Base-by-base conservation (phyloP, 768 basidiomycete genomes). In the Gloeostereum incarnatum region DNA sequence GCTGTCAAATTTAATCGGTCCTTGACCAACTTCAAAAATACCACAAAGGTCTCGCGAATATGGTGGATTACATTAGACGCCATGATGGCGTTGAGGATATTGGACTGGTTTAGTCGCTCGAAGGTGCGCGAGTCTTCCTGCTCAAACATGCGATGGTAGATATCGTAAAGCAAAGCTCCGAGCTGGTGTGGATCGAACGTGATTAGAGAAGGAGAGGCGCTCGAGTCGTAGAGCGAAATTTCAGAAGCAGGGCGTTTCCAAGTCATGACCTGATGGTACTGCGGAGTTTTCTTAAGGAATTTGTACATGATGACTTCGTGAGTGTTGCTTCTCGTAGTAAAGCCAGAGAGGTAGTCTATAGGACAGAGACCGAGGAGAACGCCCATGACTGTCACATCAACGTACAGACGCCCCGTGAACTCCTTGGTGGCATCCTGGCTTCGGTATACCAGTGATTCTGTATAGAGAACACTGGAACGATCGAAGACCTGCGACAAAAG, bases 361-460 rank as follows among this genome's bases (percentile, higher is more conserved):
- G 73, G 71, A 11, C 49, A 46, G 5, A 74, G 32, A 23, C 66
- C 69, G 7, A 73, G 46, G 14, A 73, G 51, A 2, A 71, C 45
- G 3, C 58, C 54, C 18, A 73, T 49, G 5, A 60, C 59, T 4
- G 61, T 49, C 11, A 73, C 45, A 45, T 75, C 66, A 2, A 56
- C 60, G 32, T 55, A 62, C 0, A 65, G 39, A 2, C 50, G 53
- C 6, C 57, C 44, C 1, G 45, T 38, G 31, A 72, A 57, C 2
- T 53, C 60, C 18, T 53, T 52, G 2, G 49, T 53, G 11, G 55
- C 47, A 29, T 62, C 53, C 19, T 50, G 41, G 29, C 29, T 30
- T 7, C 43, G 34, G 36, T 35, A 49, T 5, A 69, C 43, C 2
- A 75, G 49, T 5, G 67, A 53, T 43, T 73, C 60, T 2, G 69